Evolutionary conservation across 768 basidiomycete genomes (phyloP).

Genomic region (Leccinum obscurum): DNA sequence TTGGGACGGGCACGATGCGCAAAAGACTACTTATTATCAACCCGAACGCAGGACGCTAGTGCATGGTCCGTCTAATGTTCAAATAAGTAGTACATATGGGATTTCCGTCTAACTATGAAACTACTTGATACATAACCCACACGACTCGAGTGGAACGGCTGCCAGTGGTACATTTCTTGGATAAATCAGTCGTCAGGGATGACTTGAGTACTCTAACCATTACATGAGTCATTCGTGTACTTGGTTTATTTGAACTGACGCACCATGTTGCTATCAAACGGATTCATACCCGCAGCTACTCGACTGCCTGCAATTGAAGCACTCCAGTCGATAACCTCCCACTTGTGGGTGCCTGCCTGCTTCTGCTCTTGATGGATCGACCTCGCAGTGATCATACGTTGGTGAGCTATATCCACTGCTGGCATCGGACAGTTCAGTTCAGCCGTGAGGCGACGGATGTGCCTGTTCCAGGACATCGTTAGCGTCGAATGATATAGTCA

Average conservation of each 20-base stretch:
- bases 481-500: not conserved
- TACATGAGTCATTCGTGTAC: not conserved
- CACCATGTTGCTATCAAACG: conserved; percentile 39
- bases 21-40: not conserved
- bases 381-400: conserved; percentile 76
- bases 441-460: conserved; percentile 68
- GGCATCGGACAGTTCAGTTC: conserved; percentile 73
- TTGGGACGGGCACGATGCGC: not conserved
- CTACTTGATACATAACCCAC: not conserved
- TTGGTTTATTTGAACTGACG: conserved; percentile 5
- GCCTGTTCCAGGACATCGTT: conserved; percentile 35
- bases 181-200: conserved; percentile 23
- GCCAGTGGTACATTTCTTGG: not conserved
- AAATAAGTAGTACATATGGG: not conserved
- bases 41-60: not conserved
- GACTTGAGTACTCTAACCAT: conserved; percentile 19
- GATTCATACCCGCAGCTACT: conserved; percentile 67
- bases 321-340: conserved; percentile 79
- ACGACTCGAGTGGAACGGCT: not conserved
- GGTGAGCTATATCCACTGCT: conserved; percentile 66
- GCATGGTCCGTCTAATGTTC: not conserved
- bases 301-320: conserved; percentile 76
- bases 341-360: conserved; percentile 46
- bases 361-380: conserved; percentile 59
- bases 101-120: not conserved